Conservation (phyloP, 2,329 filamentous ascomycete species). For the Aspergillus sp. region DNA sequence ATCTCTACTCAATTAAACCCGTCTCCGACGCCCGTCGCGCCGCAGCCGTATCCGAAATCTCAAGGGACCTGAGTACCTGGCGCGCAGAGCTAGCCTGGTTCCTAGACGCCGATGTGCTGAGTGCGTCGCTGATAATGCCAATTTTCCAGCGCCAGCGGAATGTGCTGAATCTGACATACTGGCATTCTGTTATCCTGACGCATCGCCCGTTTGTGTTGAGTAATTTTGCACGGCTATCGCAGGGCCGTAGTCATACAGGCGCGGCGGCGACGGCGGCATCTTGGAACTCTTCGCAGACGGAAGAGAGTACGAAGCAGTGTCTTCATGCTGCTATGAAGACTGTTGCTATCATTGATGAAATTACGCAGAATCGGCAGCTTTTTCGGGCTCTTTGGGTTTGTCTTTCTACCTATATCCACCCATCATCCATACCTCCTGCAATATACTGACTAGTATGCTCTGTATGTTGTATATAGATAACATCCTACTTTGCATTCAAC, state of each 20-base stretch:
- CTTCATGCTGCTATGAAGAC: neutral
- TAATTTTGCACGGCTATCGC: neutral
- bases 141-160: constrained; percentile 46
- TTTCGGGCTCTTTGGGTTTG: constrained; percentile 2
- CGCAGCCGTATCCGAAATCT: constrained; percentile 29
- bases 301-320: neutral
- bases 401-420: neutral
- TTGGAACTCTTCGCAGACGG: no score
- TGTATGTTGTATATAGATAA: no score
- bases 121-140: constrained; percentile 32
- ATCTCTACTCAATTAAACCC: constrained; percentile 11
- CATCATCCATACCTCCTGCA: neutral
- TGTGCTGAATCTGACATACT: constrained; percentile 45
- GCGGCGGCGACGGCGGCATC: no score
- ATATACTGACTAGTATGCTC: no score
- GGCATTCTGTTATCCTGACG: constrained; percentile 45
- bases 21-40: neutral
- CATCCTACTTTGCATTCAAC: constrained; percentile 22
- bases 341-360: constrained; percentile 1
- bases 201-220: constrained; percentile 34
- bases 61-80: constrained; percentile 37
- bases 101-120: constrained; percentile 32
- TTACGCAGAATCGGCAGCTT: constrained; percentile 2
- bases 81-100: constrained; percentile 36
- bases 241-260: no score